Conservation (phyloP, 2,329 filamentous ascomycete genomes). For the Blumeriella jaapii region DNA sequence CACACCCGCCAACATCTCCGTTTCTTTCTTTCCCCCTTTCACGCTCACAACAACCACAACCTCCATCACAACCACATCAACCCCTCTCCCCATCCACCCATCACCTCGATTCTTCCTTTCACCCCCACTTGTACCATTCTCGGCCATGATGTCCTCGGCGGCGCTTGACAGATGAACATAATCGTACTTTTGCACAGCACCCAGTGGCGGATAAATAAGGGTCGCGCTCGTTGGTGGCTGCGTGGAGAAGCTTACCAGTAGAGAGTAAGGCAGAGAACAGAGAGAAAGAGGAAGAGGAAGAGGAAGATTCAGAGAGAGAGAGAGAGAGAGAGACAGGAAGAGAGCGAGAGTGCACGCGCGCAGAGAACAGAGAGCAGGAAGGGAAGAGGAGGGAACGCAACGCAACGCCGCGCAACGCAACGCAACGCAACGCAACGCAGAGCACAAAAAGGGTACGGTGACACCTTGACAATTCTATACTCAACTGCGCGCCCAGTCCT, state of each 20-base stretch:
- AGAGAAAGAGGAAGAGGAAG: background rate
- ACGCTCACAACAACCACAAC: no score
- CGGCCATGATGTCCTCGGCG: conserved; percentile 20
- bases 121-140: conserved; percentile 10
- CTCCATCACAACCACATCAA: background rate
- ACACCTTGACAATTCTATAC: conserved; percentile 27
- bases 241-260: conserved; percentile 1
- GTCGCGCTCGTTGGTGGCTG: conserved; percentile 10
- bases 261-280: conserved; percentile 1
- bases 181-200: conserved; percentile 27
- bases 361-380: no score
- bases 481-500: no score
- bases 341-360: no score
- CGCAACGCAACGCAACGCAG: no score
- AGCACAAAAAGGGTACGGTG: conserved; percentile 28
- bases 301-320: no score
- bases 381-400: no score
- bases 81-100: conserved; percentile 3
- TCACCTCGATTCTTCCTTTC: conserved; percentile 2
- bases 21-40: no score
- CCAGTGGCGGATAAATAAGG: conserved; percentile 19
- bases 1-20: no score
- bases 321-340: no score
- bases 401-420: no score
- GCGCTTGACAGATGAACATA: conserved; percentile 24